Evolutionary conservation across 2,329 filamentous ascomycete species (phyloP).

Genomic region (Bipolaris victoriae): DNA sequence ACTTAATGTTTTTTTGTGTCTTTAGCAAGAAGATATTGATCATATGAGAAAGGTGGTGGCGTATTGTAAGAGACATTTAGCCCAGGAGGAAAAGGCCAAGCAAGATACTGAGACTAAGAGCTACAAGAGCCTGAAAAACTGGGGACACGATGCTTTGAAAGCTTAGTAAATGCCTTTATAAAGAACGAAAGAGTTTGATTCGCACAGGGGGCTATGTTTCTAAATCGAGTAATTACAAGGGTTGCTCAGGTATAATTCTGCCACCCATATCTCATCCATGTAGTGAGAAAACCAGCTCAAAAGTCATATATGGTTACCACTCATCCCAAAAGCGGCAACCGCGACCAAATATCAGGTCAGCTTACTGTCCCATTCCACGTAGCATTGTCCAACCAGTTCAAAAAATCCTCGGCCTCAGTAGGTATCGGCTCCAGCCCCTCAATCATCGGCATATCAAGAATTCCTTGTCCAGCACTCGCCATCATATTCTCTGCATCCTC

Average conservation of each 20-base stretch:
- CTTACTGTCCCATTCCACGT: conserved; percentile 44
- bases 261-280: not conserved
- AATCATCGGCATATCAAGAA: conserved; percentile 45
- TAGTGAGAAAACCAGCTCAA: not conserved
- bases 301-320: not conserved
- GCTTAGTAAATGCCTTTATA: conserved; percentile 9
- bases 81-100: conserved; percentile 66
- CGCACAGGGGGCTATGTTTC: not conserved
- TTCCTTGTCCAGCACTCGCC: conserved; percentile 29
- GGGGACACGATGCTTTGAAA: conserved; percentile 48
- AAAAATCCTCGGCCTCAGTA: conserved; percentile 44
- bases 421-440: conserved; percentile 48
- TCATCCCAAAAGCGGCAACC: not conserved
- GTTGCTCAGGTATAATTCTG: not conserved
- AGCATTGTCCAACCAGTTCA: conserved; percentile 48
- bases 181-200: not conserved
- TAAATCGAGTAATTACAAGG: not conserved
- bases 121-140: conserved; percentile 55
- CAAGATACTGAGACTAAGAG: conserved; percentile 61
- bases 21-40: conserved; percentile 59
- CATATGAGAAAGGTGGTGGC: conserved; percentile 70
- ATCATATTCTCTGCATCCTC: conserved; percentile 9
- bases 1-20: not conserved
- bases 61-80: conserved; percentile 70
- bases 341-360: not conserved